These are phyloP conservation scores for Yamadazyma olivae DNA, from an alignment of 805 yeast genomes.

Conservation along the genomic window DNA sequence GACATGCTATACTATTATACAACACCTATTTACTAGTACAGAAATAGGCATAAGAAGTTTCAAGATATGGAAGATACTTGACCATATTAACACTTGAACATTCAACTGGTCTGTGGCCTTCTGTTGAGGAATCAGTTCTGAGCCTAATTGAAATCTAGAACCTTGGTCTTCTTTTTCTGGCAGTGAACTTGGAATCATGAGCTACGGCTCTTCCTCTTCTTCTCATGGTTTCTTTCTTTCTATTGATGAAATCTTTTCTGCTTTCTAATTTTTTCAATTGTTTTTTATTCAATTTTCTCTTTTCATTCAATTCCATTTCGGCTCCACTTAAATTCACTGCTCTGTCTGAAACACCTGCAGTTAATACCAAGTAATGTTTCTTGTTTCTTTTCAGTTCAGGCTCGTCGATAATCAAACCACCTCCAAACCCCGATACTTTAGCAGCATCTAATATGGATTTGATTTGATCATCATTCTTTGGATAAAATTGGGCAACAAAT, in stretches of 20 bases:
- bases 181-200: slow-evolving; percentile 86
- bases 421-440: slow-evolving; percentile 91
- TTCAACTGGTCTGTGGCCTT: no score
- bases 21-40: no score
- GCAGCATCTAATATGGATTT: slow-evolving; percentile 80
- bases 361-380: slow-evolving; percentile 84
- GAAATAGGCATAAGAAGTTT: no score
- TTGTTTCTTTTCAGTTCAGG: slow-evolving; percentile 90
- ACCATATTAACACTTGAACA: no score
- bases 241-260: slow-evolving; percentile 72
- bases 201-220: slow-evolving; percentile 91
- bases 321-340: slow-evolving; percentile 78
- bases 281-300: slow-evolving; percentile 43
- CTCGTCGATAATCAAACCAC: slow-evolving; percentile 91
- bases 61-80: no score
- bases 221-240: slow-evolving; percentile 93
- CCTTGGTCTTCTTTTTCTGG: slow-evolving; percentile 56
- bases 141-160: no score
- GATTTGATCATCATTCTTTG: slow-evolving; percentile 82
- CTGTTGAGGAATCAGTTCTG: no score
- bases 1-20: no score
- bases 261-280: slow-evolving; percentile 60
- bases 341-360: slow-evolving; percentile 79
- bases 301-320: slow-evolving; percentile 66
- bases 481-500: slow-evolving; percentile 96